Conservation (phyloP, 2,329 filamentous ascomycete genomes). For the Acephala macrosclerotiorum region DNA sequence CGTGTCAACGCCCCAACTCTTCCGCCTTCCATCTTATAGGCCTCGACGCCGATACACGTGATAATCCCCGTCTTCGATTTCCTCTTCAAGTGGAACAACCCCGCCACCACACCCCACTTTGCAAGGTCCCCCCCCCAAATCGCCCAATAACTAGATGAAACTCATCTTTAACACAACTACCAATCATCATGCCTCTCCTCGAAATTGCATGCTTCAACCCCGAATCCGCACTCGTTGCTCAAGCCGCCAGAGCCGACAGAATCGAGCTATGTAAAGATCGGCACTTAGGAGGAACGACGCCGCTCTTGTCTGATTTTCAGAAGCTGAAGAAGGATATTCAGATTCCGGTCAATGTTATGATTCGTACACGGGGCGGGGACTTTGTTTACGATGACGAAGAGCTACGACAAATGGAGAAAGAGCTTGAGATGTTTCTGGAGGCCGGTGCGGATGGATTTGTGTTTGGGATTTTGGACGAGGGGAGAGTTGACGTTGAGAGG, state of each 20-base stretch:
- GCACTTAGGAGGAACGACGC: slow-evolving; percentile 52
- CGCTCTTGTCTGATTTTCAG: slow-evolving; percentile 39
- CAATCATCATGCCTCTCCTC: slow-evolving; percentile 37
- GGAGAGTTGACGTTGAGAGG: slow-evolving; percentile 49
- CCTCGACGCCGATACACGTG: neutral
- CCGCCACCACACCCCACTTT: slow-evolving; percentile 10
- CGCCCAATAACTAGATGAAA: neutral
- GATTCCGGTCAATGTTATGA: slow-evolving; percentile 59
- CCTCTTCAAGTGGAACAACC: slow-evolving; percentile 8
- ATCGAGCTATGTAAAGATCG: slow-evolving; percentile 58
- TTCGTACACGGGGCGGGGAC: slow-evolving; percentile 54
- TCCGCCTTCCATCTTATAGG: neutral
- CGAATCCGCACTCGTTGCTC: slow-evolving; percentile 52
- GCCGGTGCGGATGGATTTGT: slow-evolving; percentile 55
- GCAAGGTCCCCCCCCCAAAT: neutral
- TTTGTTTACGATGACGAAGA: slow-evolving; percentile 54
- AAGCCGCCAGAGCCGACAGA: slow-evolving; percentile 52
- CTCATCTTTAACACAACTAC: neutral
- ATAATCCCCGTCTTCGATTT: slow-evolving; percentile 15
- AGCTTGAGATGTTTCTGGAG: slow-evolving; percentile 47
- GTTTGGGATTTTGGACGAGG: slow-evolving; percentile 53
- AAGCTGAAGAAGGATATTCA: slow-evolving; percentile 29
- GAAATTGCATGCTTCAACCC: slow-evolving; percentile 59
- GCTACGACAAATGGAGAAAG: slow-evolving; percentile 51
- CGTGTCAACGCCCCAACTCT: neutral